Conservation (phyloP, 2,329 filamentous ascomycete species). For the Proliferodiscus dingleyae region DNA sequence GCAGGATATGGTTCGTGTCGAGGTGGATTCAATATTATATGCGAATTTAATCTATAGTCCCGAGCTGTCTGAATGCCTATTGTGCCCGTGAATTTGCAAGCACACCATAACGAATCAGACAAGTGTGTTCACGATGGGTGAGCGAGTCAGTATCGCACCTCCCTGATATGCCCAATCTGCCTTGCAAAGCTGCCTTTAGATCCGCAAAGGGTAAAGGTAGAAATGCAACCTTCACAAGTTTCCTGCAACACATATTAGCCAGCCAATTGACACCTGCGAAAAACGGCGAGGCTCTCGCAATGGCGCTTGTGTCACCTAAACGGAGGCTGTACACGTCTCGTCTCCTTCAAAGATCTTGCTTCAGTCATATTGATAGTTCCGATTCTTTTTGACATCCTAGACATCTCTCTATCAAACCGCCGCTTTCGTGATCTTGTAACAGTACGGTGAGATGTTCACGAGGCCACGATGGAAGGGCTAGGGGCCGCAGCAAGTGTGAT, state of each 20-base stretch:
- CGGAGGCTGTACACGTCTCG: not conserved
- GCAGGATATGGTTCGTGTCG: not conserved
- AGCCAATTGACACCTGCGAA: not conserved
- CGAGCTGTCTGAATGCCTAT: not conserved
- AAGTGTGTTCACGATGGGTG: too few species aligned
- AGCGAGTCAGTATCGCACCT: too few species aligned
- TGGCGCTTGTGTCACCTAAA: not conserved
- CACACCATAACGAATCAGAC: too few species aligned
- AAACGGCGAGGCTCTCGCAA: not conserved
- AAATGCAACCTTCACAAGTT: not conserved
- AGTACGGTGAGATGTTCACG: not conserved
- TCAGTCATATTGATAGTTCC: not conserved
- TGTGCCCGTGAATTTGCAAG: not conserved
- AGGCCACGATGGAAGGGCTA: not conserved
- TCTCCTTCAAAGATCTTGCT: not conserved
- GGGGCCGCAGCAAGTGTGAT: not conserved
- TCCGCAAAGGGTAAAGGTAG: not conserved
- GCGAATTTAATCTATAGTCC: not conserved
- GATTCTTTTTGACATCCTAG: not conserved
- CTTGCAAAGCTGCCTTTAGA: too few species aligned
- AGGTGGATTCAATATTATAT: not conserved
- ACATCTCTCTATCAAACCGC: too few species aligned
- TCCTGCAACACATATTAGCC: not conserved
- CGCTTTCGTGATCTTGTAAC: not conserved
- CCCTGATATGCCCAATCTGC: too few species aligned